A percentile compares a stretch with the other conserved stretches of the same genome.
These are phyloP conservation scores for Aspergillus affinis DNA, from an alignment of 495 filamentous ascomycete genomes.

Conservation along the genomic window DNA sequence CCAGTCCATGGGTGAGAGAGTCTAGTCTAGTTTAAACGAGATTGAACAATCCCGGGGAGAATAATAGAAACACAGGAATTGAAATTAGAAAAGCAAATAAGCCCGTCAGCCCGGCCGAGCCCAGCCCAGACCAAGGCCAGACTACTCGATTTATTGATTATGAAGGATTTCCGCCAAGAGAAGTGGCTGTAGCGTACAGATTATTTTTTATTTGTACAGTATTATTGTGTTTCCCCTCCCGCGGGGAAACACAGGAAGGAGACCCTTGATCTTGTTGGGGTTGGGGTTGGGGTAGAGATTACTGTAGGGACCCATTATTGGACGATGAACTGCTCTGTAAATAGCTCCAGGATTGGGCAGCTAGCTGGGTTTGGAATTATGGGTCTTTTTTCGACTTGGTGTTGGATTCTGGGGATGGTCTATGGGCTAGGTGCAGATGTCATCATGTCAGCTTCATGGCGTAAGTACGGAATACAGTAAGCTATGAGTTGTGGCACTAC, in stretches of 20 bases:
- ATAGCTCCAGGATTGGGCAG: neutral
- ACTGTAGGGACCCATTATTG: neutral
- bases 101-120: neutral
- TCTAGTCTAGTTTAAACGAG: neutral
- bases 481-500: too few relatives aligned
- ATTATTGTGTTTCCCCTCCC: neutral
- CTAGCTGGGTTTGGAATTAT: too few relatives aligned
- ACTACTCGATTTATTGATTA: neutral
- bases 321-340: too few relatives aligned
- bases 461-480: too few relatives aligned
- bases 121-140: neutral
- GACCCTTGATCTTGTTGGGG: neutral
- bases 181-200: neutral
- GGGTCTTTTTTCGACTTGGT: too few relatives aligned
- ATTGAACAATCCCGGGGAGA: neutral
- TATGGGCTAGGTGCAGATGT: too few relatives aligned
- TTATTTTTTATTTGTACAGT: neutral
- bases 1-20: neutral
- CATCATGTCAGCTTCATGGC: too few relatives aligned
- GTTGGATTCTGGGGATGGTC: too few relatives aligned
- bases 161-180: constrained; percentile 11
- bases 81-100: neutral
- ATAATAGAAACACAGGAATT: neutral
- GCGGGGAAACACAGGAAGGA: neutral
- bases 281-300: constrained; percentile 1